Evolutionary conservation across 176 grass and related monocot genomes (phyloP).

Genomic region (Cenchrus purpureus): DNA sequence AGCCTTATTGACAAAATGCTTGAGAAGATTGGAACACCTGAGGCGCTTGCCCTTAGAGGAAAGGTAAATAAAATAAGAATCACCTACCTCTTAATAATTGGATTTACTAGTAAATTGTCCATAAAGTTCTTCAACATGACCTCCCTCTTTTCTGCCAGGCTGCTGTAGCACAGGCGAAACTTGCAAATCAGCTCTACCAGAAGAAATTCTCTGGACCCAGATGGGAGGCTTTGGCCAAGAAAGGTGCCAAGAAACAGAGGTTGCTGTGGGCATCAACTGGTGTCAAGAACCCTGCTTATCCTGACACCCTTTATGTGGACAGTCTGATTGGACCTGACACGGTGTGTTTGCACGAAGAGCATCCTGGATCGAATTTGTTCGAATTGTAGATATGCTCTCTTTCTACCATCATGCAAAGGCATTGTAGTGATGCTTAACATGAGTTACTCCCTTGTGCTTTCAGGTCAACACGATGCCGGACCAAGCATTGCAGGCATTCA

Average conservation of each 20-base stretch:
- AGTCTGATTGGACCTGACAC: constrained; percentile 98
- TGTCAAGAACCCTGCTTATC: constrained; percentile 95
- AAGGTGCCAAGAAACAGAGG: constrained; percentile 98
- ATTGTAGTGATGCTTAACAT: neutral
- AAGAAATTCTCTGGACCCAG: constrained; percentile 99
- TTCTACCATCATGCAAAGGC: neutral
- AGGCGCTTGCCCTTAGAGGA: constrained; percentile 86
- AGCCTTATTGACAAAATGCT: constrained; percentile 91
- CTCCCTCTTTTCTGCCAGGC: constrained; percentile 54
- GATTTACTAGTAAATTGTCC: neutral
- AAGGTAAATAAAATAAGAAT: constrained; percentile 59
- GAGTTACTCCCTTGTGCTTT: constrained; percentile 32
- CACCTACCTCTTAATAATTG: neutral
- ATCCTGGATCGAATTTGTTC: neutral
- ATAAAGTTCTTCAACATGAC: constrained; percentile 6
- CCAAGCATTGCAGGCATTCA: constrained; percentile 86
- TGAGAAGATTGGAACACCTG: constrained; percentile 95
- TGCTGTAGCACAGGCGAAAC: constrained; percentile 91
- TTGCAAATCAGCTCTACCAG: constrained; percentile 93
- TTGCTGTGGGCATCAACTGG: constrained; percentile 96
- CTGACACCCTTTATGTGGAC: constrained; percentile 94
- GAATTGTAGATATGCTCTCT: neutral
- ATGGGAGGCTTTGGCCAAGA: constrained; percentile 98
- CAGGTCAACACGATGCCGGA: constrained; percentile 99
- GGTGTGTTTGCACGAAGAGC: constrained; percentile 47